These are phyloP conservation scores for Cladophialophora bantiana DNA, from an alignment of 2,329 filamentous ascomycete species.

Conservation along the genomic window DNA sequence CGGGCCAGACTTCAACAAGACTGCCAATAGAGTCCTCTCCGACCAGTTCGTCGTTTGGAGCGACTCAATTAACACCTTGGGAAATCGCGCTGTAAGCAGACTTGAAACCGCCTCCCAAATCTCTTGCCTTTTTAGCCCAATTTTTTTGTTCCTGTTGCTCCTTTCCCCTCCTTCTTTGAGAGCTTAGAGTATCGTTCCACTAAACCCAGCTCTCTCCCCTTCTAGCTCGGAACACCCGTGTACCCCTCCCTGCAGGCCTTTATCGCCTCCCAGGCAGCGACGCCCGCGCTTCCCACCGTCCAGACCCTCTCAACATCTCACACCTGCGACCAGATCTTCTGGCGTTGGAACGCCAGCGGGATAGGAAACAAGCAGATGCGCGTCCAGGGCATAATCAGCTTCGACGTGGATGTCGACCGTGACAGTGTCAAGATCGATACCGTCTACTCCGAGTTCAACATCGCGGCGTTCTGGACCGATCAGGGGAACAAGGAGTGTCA, in stretches of 20 bases:
- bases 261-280: constrained; percentile 28
- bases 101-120: no score
- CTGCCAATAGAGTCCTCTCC: constrained; percentile 32
- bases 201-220: background rate
- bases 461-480: constrained; percentile 28
- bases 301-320: constrained; percentile 31
- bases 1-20: constrained; percentile 32
- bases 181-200: no score
- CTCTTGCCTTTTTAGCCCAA: background rate
- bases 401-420: constrained; percentile 26
- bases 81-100: constrained; percentile 27
- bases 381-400: constrained; percentile 33
- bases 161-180: background rate
- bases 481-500: constrained; percentile 25
- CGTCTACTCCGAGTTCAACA: constrained; percentile 39
- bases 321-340: constrained; percentile 36
- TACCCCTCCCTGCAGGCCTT: constrained; percentile 37
- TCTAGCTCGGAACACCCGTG: constrained; percentile 28
- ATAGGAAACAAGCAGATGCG: constrained; percentile 26
- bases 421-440: constrained; percentile 30
- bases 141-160: background rate
- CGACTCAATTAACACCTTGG: constrained; percentile 36
- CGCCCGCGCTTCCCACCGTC: constrained; percentile 29
- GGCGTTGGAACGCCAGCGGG: constrained; percentile 35
- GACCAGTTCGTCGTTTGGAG: constrained; percentile 33